Base-by-base conservation (phyloP, 1,284 basidiomycete species). In the Ustilago xerochloae region DNA sequence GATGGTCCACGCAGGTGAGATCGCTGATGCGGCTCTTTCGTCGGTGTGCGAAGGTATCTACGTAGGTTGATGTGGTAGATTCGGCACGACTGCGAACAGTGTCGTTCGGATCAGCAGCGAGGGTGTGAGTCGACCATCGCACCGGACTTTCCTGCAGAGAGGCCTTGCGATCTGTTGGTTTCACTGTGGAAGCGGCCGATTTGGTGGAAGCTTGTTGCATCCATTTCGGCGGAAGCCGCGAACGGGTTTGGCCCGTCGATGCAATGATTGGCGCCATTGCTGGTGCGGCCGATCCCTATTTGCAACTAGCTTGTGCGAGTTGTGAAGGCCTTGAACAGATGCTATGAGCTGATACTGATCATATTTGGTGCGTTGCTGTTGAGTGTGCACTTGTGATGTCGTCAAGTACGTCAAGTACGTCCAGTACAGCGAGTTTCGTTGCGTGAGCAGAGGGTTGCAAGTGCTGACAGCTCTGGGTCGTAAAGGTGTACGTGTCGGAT, bases 21-120 rank as follows among this genome's bases (percentile, higher is more conserved):
- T 67, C 70, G 57, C 70, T 73, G 57, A 73, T 30, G 18, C 70
- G 56, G 38, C 58, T 67, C 60, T 62, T 67, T 30, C 70, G 64
- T 20, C 70, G 64, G 32, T 63, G 64, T 3, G 70, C 64, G 49
- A 73, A 73, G 15, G 64, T 67, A 30, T 73, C 70, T 29, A 69
- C 66, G 35, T 52, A 69, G 10, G 66, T 67, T n/a, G 55, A 66
- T 18, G 63, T 55, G 35, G 60, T 72, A 20, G 63, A 63, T 36
- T 67, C 63, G 33, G 63, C 56, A 8, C 69, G 63, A 16, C 63
- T 66, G 24, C 70, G 64, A 7, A 73, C 24, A 15, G 61, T 73
- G 28, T 61, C 64, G 24, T 67, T 46, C 3, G 55, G 41, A 38
- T 67, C 69, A 9, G 45, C 18, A 18, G 63, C 52, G 15, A 67